Conservation (phyloP, 768 basidiomycete species). For the Coprinopsis strossmayeri region DNA sequence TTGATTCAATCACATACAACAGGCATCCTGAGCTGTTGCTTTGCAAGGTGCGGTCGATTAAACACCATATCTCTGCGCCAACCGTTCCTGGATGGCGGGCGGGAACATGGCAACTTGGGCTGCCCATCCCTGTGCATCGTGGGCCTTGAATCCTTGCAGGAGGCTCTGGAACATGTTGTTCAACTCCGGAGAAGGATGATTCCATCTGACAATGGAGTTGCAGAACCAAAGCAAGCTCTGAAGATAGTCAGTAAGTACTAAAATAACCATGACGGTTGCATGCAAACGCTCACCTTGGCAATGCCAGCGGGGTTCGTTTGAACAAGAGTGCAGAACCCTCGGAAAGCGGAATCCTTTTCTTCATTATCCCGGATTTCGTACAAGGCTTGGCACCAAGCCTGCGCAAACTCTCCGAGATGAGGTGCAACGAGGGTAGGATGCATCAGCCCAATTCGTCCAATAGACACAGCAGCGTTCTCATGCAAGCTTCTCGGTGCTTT, state of each 20-base stretch:
- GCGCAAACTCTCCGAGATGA: conserved; percentile 83
- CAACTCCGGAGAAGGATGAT: conserved; percentile 83
- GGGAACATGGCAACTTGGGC: conserved; percentile 81
- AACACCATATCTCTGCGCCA: conserved; percentile 83
- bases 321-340: conserved; percentile 93
- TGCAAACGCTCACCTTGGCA: conserved; percentile 60
- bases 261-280: not conserved
- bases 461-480: conserved; percentile 98
- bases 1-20: not conserved
- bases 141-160: conserved; percentile 83
- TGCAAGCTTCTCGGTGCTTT: conserved; percentile 91
- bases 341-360: conserved; percentile 98
- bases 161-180: conserved; percentile 93
- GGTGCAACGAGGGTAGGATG: conserved; percentile 87
- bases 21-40: not conserved
- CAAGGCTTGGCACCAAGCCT: conserved; percentile 94
- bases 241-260: not conserved
- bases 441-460: conserved; percentile 92
- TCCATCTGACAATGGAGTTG: conserved; percentile 96
- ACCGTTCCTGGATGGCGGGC: conserved; percentile 79
- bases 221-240: conserved; percentile 97
- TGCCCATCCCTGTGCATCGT: conserved; percentile 81
- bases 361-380: conserved; percentile 99
- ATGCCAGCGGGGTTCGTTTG: conserved; percentile 93
- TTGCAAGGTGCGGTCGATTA: conserved; percentile 23